Evolutionary conservation across 2,329 filamentous ascomycete genomes (phyloP).

Genomic region (Sarocladiaceae sp.): DNA sequence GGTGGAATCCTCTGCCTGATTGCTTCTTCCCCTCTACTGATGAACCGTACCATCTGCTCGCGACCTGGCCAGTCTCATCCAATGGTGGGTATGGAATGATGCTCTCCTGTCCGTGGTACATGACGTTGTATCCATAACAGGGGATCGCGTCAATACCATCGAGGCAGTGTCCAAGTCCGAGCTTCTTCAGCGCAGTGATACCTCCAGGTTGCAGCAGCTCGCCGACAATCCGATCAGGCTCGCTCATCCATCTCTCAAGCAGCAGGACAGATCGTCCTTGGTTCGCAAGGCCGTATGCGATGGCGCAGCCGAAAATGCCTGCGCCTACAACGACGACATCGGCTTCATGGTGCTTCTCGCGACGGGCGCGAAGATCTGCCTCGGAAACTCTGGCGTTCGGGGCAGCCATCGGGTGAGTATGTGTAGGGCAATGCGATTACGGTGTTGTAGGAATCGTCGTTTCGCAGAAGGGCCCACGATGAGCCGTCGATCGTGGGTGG

Average conservation of each 20-base stretch:
- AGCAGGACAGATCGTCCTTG: conserved; percentile 90
- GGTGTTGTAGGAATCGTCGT: background rate
- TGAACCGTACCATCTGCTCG: conserved; percentile 29
- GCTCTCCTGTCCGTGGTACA: conserved; percentile 72
- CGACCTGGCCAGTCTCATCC: conserved; percentile 40
- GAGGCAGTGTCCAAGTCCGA: conserved; percentile 78
- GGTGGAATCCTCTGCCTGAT: conserved; percentile 82
- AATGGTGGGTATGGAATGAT: conserved; percentile 74
- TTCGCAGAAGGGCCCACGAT: background rate
- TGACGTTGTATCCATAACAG: conserved; percentile 82
- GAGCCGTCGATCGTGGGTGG: background rate
- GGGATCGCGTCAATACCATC: conserved; percentile 84
- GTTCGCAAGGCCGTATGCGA: conserved; percentile 77
- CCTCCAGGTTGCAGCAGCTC: conserved; percentile 94
- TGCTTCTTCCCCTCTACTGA: conserved; percentile 36
- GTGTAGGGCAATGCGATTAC: background rate
- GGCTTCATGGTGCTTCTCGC: conserved; percentile 55
- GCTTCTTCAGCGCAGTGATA: conserved; percentile 70
- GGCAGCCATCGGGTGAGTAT: background rate
- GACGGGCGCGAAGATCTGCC: conserved; percentile 37
- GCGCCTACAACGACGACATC: conserved; percentile 93
- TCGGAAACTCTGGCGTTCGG: conserved; percentile 16
- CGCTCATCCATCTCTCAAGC: conserved; percentile 82
- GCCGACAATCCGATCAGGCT: conserved; percentile 94
- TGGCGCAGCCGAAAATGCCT: conserved; percentile 82